Percentiles rank a stretch among this genome's conserved stretches.
Conservation (phyloP, 2,329 filamentous ascomycete species). For the Madurella fahalii region DNA sequence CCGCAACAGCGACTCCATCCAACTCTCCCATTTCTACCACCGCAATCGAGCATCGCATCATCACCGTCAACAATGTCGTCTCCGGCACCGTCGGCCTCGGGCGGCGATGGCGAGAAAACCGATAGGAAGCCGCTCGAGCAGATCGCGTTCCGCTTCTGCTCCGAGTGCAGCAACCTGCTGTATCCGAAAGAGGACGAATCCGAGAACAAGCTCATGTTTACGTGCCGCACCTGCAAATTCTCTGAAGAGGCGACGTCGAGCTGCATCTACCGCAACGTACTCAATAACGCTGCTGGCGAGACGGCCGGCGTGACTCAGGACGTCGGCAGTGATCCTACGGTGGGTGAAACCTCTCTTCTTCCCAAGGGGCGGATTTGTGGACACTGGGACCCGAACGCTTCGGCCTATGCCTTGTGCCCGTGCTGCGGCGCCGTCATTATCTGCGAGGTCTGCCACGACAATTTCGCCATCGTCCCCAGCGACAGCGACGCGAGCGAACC, state of each 20-base stretch:
- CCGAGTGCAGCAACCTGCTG: slow-evolving; percentile 97
- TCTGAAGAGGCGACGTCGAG: slow-evolving; percentile 80
- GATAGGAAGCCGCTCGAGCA: slow-evolving; percentile 61
- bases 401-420: slow-evolving; percentile 38
- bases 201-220: slow-evolving; percentile 83
- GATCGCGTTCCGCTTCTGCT: slow-evolving; percentile 96
- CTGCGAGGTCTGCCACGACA: slow-evolving; percentile 37
- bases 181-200: slow-evolving; percentile 93
- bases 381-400: neutral
- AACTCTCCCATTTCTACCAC: neutral
- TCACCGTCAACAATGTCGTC: slow-evolving; percentile 47
- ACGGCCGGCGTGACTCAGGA: slow-evolving; percentile 97
- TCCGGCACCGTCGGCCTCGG: slow-evolving; percentile 44
- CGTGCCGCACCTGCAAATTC: slow-evolving; percentile 92
- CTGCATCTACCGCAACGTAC: slow-evolving; percentile 92
- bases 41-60: neutral
- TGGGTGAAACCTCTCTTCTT: slow-evolving; percentile 59
- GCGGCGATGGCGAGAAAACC: slow-evolving; percentile 24
- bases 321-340: slow-evolving; percentile 95
- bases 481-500: slow-evolving; percentile 20
- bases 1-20: neutral
- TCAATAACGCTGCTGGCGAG: slow-evolving; percentile 87
- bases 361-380: slow-evolving; percentile 7
- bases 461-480: slow-evolving; percentile 19
- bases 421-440: slow-evolving; percentile 41